Evolutionary conservation across 306 rosid species (phyloP).

Genomic region (Cucurbita ficifolia): DNA sequence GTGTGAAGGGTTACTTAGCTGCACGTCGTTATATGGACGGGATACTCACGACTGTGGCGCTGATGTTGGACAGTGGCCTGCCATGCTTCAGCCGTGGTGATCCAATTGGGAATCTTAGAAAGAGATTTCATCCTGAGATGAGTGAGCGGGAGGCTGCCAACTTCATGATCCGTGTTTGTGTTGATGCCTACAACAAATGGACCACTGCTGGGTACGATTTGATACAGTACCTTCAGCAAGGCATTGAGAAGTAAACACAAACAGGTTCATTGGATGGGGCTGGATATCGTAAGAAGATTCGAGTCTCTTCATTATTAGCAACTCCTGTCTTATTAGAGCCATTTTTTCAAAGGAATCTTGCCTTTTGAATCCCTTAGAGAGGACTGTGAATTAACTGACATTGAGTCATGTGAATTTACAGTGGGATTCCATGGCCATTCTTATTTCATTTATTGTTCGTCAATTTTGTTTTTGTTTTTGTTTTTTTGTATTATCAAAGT

Average conservation of each 20-base stretch:
- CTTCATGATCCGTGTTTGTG: slow-evolving; percentile 87
- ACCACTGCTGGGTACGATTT: slow-evolving; percentile 98
- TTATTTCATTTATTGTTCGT: neutral
- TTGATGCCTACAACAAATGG: slow-evolving; percentile 98
- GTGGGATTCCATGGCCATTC: neutral
- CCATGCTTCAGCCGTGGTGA: slow-evolving; percentile 99
- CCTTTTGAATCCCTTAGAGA: neutral
- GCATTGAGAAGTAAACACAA: slow-evolving; percentile 66
- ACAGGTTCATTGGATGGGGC: neutral
- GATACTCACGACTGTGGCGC: slow-evolving; percentile 52
- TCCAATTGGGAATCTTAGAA: slow-evolving; percentile 85
- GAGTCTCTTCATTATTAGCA: neutral
- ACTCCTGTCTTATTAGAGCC: neutral
- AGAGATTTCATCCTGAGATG: slow-evolving; percentile 97
- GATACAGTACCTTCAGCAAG: slow-evolving; percentile 94
- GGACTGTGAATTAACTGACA: neutral
- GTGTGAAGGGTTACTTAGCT: slow-evolving; percentile 89
- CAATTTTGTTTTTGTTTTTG: neutral
- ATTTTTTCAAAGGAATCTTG: neutral
- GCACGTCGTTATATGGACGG: slow-evolving; percentile 87
- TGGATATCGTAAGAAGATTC: neutral
- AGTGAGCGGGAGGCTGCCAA: slow-evolving; percentile 92
- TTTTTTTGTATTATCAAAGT: neutral
- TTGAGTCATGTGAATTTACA: neutral
- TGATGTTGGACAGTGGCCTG: slow-evolving; percentile 88